Percentiles rank a stretch among this genome's conserved stretches.
Conservation (phyloP, 2,329 filamentous ascomycete genomes). For the Ceratocystis variospora region DNA sequence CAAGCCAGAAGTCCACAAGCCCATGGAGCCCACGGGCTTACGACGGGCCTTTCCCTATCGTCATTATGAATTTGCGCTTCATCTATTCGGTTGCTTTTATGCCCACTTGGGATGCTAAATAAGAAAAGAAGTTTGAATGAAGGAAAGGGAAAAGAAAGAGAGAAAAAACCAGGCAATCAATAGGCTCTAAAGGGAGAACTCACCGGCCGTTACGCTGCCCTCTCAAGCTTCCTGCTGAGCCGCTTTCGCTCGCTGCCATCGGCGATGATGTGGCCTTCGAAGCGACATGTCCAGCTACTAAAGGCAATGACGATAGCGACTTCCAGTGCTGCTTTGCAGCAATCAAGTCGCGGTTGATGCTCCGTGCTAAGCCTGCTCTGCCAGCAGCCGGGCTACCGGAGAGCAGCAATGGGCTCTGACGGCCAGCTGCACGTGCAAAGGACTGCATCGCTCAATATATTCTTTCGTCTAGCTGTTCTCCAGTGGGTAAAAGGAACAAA, state of each 20-base stretch:
- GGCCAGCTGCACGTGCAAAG: slow-evolving; percentile 14
- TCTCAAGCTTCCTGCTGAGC: background rate
- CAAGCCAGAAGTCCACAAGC: too few species aligned
- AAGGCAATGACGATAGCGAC: background rate
- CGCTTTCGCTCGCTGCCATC: background rate
- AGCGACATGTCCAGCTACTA: background rate
- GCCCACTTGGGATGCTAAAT: slow-evolving; percentile 7
- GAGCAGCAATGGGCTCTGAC: slow-evolving; percentile 2
- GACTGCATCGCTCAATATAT: slow-evolving; percentile 9
- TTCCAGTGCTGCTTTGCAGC: background rate
- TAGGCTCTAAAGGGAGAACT: slow-evolving; percentile 3
- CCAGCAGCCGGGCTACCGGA: background rate
- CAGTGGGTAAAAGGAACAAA: too few species aligned
- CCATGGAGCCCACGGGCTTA: too few species aligned
- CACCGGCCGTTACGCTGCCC: slow-evolving; percentile 9
- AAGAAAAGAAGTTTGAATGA: background rate
- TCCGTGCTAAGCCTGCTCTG: background rate
- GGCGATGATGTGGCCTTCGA: background rate
- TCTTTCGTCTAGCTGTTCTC: background rate
- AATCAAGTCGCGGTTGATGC: background rate
- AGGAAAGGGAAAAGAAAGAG: background rate
- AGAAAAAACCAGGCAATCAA: background rate
- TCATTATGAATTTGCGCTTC: too few species aligned
- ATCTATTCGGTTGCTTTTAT: background rate
- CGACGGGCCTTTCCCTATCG: too few species aligned